A percentile compares a stretch with the other conserved stretches of the same genome.
Evolutionary conservation across 768 basidiomycete species (phyloP).

Genomic region (Mycena crocata): DNA sequence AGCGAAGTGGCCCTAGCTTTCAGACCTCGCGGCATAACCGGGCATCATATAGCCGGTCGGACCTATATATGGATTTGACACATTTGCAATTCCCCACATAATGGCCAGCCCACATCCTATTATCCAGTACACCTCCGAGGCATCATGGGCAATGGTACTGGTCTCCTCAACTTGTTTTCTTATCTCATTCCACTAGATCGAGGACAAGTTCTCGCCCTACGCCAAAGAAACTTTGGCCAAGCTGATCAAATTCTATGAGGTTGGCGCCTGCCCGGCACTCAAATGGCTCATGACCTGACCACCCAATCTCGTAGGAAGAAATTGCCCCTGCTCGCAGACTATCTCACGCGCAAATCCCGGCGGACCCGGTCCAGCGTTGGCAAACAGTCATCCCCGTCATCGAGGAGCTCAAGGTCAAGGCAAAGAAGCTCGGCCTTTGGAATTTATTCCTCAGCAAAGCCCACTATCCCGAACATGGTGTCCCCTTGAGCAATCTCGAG

Average conservation of each 20-base stretch:
- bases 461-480: conserved; percentile 91
- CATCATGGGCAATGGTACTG: conserved; percentile 87
- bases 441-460: conserved; percentile 96
- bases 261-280: conserved; percentile 42
- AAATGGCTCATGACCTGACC: not conserved
- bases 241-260: conserved; percentile 88
- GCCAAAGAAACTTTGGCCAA: conserved; percentile 89
- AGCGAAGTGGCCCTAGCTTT: not conserved
- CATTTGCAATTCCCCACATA: conserved; percentile 17
- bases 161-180: not conserved
- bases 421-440: conserved; percentile 92
- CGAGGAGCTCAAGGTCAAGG: conserved; percentile 87
- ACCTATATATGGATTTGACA: conserved; percentile 5
- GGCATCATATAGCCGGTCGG: conserved; percentile 5
- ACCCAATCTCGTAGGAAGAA: conserved; percentile 74
- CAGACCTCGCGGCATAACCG: conserved; percentile 4
- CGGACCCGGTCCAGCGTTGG: conserved; percentile 83
- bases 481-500: conserved; percentile 94
- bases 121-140: conserved; percentile 80
- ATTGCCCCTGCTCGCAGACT: conserved; percentile 83
- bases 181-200: conserved; percentile 61
- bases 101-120: conserved; percentile 78
- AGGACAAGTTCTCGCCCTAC: conserved; percentile 92
- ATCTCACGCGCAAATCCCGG: conserved; percentile 85
- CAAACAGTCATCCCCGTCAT: conserved; percentile 84